phyloP scores from a whole-genome alignment of 768 basidiomycete genomes.

The Trametes coccinea region DNA sequence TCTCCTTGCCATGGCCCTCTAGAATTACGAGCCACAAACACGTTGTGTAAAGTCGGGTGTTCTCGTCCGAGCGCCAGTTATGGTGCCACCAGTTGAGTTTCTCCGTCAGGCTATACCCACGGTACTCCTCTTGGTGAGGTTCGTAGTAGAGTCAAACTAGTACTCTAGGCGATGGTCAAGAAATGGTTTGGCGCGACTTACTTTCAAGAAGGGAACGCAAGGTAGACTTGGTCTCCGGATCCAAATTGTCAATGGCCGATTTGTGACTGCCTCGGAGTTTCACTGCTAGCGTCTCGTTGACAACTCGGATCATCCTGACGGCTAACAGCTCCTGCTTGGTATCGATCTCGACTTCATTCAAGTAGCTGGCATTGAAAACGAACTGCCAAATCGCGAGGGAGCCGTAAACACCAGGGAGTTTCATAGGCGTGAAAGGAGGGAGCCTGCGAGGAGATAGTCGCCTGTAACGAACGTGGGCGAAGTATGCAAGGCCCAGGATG shows the following conservation, averaged over 20 bases:
- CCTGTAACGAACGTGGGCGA: neutral
- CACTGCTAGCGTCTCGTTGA: no score
- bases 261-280: no score
- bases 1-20: no score
- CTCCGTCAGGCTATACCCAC: neutral
- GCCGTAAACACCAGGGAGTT: neutral
- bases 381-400: neutral
- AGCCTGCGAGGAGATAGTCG: neutral
- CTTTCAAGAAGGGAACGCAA: no score
- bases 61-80: neutral
- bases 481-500: neutral
- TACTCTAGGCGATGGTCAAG: no score
- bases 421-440: neutral
- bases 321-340: neutral
- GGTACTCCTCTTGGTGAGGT: neutral
- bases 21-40: neutral
- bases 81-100: neutral
- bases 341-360: neutral
- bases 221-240: no score
- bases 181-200: no score
- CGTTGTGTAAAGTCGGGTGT: neutral
- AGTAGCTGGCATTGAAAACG: neutral
- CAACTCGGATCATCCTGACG: neutral
- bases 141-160: no score
- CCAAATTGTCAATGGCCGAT: no score